Base-by-base conservation (phyloP, 75 land plant genomes). In the Pinus albicaulis region DNA sequence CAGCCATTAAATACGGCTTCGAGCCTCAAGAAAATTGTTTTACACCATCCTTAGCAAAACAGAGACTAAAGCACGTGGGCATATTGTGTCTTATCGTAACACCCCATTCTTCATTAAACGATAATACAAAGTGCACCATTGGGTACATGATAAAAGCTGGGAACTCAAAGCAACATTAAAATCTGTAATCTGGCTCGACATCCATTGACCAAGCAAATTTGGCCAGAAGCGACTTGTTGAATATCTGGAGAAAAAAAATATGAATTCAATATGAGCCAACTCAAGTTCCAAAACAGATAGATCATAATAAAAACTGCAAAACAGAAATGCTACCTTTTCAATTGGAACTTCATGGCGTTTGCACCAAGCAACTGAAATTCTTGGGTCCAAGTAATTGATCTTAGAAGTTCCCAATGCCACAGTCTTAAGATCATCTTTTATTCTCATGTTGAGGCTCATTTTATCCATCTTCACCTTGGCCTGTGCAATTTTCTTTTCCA, bases 141-240 rank as follows among this genome's bases (percentile, higher is more conserved):
- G 34, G 68, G 68, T 36, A 64, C 41, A 28, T 34, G 19, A 31
- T 20, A 64, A 48, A 34, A 36, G 19, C 13, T 41, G 71, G 1
- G 20, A 38, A 68, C 34, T 41, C n/a, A 68, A 41, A 44, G 71
- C 48, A 68, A 68, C 24, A 70, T 92, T 78, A 96, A 80, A 96
- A 96, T 73, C 97, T 88, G 92, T 86, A 96, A 55, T 62, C 77
- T 3, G 97, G 98, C 65, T 94, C 93, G 0, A 90, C 98, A 64
- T 96, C 96, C 99, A 96, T 96, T 71, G 99, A 89, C 99, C 99
- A 96, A 16, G 99, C 79, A 87, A 96, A 96, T 77, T 96, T 96
- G 17, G 95, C 94, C 72, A 94, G 90, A 64, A 96, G 89, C 24
- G 99, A 94, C 82, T 96, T 96, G 83, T 94, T 94, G 80, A 96